These are phyloP conservation scores for Peterozyma xylosa DNA, from an alignment of 805 yeast species.

Conservation along the genomic window DNA sequence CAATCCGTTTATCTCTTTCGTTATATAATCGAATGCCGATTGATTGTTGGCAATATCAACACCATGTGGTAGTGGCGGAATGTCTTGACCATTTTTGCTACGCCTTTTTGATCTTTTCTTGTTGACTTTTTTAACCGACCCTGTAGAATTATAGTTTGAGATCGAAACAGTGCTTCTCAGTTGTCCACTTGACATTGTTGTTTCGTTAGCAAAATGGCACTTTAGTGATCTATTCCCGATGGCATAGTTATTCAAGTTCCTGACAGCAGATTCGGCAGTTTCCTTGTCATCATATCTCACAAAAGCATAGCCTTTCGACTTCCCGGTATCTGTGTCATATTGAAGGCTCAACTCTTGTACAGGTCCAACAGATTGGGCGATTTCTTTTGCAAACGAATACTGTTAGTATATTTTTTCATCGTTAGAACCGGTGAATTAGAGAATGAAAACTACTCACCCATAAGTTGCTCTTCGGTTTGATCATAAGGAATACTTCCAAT, in stretches of 20 bases:
- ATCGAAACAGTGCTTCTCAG: not conserved
- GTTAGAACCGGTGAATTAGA: not conserved
- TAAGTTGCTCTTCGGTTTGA: constrained; percentile 88
- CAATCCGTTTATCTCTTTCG: constrained; percentile 36
- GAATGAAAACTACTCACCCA: constrained; percentile 12
- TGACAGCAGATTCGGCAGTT: constrained; percentile 84
- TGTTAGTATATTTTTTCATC: too few relatives aligned
- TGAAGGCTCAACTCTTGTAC: constrained; percentile 66
- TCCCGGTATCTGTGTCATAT: constrained; percentile 85
- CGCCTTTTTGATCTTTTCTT: constrained; percentile 9
- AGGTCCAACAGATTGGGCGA: constrained; percentile 86
- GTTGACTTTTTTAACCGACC: constrained; percentile 1
- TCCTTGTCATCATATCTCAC: constrained; percentile 77
- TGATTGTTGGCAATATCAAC: constrained; percentile 28
- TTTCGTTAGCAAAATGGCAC: constrained; percentile 67
- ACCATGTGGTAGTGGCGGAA: constrained; percentile 53
- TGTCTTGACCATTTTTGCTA: constrained; percentile 16
- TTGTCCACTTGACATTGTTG: constrained; percentile 16
- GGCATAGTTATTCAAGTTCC: constrained; percentile 74
- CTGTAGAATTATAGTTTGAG: not conserved
- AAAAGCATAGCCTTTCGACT: constrained; percentile 85
- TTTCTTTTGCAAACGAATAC: constrained; percentile 30
- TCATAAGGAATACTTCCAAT: constrained; percentile 90
- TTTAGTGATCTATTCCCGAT: constrained; percentile 66
- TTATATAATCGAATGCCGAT: constrained; percentile 32